Percentiles rank a stretch among this genome's conserved stretches.
These are phyloP conservation scores for Sporisorium sorghi DNA, from an alignment of 1,284 basidiomycete species.

Conservation along the genomic window DNA sequence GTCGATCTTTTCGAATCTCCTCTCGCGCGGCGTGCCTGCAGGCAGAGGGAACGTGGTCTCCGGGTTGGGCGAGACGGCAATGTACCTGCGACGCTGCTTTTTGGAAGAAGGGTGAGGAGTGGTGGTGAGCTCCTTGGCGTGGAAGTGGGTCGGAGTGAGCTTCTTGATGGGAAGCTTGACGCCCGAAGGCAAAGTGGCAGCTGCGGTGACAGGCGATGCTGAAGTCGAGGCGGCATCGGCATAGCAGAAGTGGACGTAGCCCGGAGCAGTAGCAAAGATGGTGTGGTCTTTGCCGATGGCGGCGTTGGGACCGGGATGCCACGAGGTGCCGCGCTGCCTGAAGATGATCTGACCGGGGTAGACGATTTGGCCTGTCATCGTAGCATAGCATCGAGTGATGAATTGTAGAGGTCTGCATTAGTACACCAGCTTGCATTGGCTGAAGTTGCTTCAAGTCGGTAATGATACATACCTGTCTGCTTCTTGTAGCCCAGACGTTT, in stretches of 20 bases:
- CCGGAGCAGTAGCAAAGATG: slow-evolving; percentile 64
- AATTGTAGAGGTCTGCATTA: background rate
- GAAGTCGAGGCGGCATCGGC: slow-evolving; percentile 20
- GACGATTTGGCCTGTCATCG: slow-evolving; percentile 61
- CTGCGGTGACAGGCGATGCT: slow-evolving; percentile 4
- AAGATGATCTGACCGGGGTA: slow-evolving; percentile 65
- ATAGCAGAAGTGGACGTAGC: slow-evolving; percentile 67
- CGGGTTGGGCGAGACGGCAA: slow-evolving; percentile 60
- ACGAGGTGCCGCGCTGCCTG: slow-evolving; percentile 67
- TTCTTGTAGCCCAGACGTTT: slow-evolving; percentile 68
- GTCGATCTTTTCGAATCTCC: slow-evolving; percentile 63
- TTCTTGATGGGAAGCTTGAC: slow-evolving; percentile 49
- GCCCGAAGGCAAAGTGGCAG: slow-evolving; percentile 25
- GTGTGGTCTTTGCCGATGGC: slow-evolving; percentile 68
- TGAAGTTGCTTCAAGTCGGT: slow-evolving; percentile 16
- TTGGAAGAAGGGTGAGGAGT: slow-evolving; percentile 60
- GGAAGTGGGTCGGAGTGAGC: slow-evolving; percentile 28
- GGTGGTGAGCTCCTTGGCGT: slow-evolving; percentile 39
- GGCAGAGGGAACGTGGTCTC: slow-evolving; percentile 49
- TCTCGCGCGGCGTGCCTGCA: slow-evolving; percentile 44
- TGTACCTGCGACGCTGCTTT: slow-evolving; percentile 60
- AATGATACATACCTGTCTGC: slow-evolving; percentile 32
- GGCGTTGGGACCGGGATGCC: slow-evolving; percentile 67
- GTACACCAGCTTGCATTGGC: background rate
- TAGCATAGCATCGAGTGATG: too few relatives aligned